Evolutionary conservation across 1,284 basidiomycete species (phyloP), one percentile per base, ranked within the genome.

Genomic region (Ceratobasidium sp.): DNA sequence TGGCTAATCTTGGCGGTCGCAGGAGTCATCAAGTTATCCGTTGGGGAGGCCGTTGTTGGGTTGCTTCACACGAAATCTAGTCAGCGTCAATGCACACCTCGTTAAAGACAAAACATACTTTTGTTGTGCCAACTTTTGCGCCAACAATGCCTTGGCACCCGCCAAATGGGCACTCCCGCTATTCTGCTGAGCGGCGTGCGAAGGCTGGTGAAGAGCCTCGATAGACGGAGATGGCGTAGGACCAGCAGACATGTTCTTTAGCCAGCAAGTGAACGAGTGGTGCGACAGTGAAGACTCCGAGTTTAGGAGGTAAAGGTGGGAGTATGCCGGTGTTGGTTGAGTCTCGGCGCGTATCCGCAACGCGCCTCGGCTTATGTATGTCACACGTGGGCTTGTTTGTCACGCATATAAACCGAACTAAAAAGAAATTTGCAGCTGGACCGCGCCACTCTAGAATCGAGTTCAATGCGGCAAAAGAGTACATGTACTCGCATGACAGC

Each of bases 11-110:
- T 98, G 83, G 94, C 91, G 5, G 94, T 92, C 81, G 90, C 90
- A 0, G 96, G 96, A 3, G 95, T 96, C 86, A 97, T 89, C 82
- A 98, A 86, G 80, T 92, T 93, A 82, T 98, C 96, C 9, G 96
- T 97, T 6, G 96, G 96, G 16, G 95, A 97, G 78, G 95, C 84
- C 79, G 88, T 94, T 58, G 88, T 88, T 9, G 92, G 90, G 81
- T 95, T 95, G 80, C 94, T 94, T 80, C 27, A 27, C 56, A 65
- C 37, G 74, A 46, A 2, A n/a, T 46, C 37, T 14, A 51, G 31
- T 53, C 49, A 63, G 73, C 58, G 22, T 58, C 37, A 6, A 54
- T 72, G 77, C 13, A 58, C 29, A 37, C 46, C n/a, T 27, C 62
- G 65, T 24, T 14, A 39, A 49, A 54, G 7, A 48, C 13, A 11